Evolutionary conservation across 495 filamentous ascomycete genomes (phyloP).

Genomic region (Bombardia bombarda): DNA sequence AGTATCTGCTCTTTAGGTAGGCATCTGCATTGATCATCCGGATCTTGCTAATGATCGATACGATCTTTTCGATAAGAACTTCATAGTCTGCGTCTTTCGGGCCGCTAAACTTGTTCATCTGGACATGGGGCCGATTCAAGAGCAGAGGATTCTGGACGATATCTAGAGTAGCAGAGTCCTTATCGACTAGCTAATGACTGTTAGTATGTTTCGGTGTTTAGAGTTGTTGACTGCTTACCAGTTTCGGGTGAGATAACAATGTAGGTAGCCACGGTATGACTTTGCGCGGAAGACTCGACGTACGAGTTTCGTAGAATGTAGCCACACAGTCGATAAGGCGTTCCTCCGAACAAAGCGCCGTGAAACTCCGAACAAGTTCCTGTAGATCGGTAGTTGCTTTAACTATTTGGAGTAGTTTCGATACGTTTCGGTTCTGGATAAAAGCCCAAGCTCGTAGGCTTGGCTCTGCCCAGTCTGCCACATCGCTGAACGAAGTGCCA

Average conservation of each 20-base stretch:
- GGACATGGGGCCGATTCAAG: slow-evolving; percentile 15
- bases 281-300: slow-evolving; percentile 9
- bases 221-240: slow-evolving; percentile 6
- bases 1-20: slow-evolving; percentile 14
- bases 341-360: slow-evolving; percentile 3
- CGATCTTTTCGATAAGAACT: slow-evolving; percentile 10
- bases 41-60: slow-evolving; percentile 11
- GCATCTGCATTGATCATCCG: slow-evolving; percentile 15
- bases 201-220: slow-evolving; percentile 3
- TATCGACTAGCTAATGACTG: slow-evolving; percentile 13
- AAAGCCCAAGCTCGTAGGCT: slow-evolving; percentile 8
- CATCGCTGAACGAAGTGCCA: slow-evolving; percentile 20
- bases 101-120: slow-evolving; percentile 20
- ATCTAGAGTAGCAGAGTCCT: slow-evolving; percentile 10
- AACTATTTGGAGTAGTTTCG: slow-evolving; percentile 7
- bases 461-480: slow-evolving; percentile 9
- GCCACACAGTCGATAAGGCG: neutral
- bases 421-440: slow-evolving; percentile 3
- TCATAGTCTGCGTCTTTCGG: slow-evolving; percentile 12
- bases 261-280: slow-evolving; percentile 9
- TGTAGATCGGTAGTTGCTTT: slow-evolving; percentile 11
- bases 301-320: slow-evolving; percentile 4
- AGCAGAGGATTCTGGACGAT: slow-evolving; percentile 13
- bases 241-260: slow-evolving; percentile 6
- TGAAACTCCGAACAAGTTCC: slow-evolving; percentile 10